These are phyloP conservation scores for Nicotiana undulata DNA, from an alignment of 257 asterid genomes.

Conservation along the genomic window DNA sequence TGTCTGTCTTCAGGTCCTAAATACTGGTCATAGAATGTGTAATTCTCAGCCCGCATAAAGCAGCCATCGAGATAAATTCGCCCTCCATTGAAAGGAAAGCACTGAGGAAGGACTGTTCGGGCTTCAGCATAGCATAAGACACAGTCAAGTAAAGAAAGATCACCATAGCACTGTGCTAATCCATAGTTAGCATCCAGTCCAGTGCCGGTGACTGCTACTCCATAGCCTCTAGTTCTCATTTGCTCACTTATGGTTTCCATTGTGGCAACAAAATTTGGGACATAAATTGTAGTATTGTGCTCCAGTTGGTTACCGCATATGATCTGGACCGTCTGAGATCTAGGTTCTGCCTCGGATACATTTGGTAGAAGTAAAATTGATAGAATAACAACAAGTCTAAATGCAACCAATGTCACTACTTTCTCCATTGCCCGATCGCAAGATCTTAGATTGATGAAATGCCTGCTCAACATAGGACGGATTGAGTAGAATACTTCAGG, in stretches of 20 bases:
- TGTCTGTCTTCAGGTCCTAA: constrained; percentile 24
- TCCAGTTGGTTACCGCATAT: constrained; percentile 37
- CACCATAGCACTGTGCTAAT: constrained; percentile 77
- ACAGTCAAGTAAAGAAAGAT: constrained; percentile 69
- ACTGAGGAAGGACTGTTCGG: constrained; percentile 61
- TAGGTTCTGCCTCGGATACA: constrained; percentile 40
- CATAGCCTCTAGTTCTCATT: constrained; percentile 49
- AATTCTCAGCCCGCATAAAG: constrained; percentile 70
- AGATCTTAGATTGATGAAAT: background rate
- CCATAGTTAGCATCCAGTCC: constrained; percentile 55
- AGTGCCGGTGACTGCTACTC: constrained; percentile 35
- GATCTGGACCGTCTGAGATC: constrained; percentile 43
- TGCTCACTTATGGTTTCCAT: constrained; percentile 67
- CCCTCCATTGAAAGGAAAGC: constrained; percentile 66
- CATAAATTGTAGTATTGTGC: constrained; percentile 43
- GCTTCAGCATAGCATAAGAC: constrained; percentile 68
- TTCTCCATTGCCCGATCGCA: constrained; percentile 20
- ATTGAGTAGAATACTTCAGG: background rate
- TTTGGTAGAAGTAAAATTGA: constrained; percentile 31
- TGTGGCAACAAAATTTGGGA: constrained; percentile 54
- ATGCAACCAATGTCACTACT: constrained; percentile 1
- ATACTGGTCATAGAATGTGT: constrained; percentile 50
- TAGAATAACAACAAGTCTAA: constrained; percentile 7
- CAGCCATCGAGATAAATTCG: constrained; percentile 76
- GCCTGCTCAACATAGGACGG: constrained; percentile 1